phyloP scores from a whole-genome alignment of 2,329 filamentous ascomycete genomes.

The Alternaria alternata region DNA sequence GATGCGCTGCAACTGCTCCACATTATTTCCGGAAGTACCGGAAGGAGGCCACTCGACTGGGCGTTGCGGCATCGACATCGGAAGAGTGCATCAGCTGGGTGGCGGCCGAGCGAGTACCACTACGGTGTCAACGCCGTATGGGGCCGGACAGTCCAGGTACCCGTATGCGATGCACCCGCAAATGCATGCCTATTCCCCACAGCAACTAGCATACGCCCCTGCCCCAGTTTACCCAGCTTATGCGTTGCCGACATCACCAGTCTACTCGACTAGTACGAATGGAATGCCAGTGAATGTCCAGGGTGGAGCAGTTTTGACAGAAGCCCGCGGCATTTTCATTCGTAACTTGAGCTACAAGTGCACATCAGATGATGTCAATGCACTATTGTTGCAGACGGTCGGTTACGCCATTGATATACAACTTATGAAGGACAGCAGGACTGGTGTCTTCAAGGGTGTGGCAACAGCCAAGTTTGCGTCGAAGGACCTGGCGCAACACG shows the following conservation, averaged over 20 bases:
- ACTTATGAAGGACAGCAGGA: conserved; percentile 35
- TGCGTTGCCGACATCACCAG: conserved; percentile 23
- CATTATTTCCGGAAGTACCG: conserved; percentile 33
- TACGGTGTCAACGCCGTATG: conserved; percentile 24
- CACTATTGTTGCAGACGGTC: conserved; percentile 38
- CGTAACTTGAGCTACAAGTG: conserved; percentile 41
- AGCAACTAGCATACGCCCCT: conserved; percentile 23
- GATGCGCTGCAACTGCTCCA: conserved; percentile 48
- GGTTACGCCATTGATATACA: conserved; percentile 37
- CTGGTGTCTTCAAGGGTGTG: conserved; percentile 41
- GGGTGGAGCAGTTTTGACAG: conserved; percentile 47
- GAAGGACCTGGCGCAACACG: conserved; percentile 41
- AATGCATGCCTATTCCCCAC: conserved; percentile 27
- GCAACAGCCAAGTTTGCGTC: conserved; percentile 45
- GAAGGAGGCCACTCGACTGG: conserved; percentile 39
- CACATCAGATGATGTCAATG: conserved; percentile 35
- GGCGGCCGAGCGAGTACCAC: conserved; percentile 13
- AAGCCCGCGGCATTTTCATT: conserved; percentile 50
- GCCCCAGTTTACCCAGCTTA: conserved; percentile 31
- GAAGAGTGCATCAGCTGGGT: conserved; percentile 34
- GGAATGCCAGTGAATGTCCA: conserved; percentile 50
- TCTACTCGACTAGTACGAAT: conserved; percentile 42
- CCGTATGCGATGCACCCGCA: conserved; percentile 34
- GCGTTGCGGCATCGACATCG: conserved; percentile 42
- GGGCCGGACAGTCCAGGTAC: conserved; percentile 30